Conservation (phyloP, 176 grass and related monocot genomes). For the Paspalum vaginatum region DNA sequence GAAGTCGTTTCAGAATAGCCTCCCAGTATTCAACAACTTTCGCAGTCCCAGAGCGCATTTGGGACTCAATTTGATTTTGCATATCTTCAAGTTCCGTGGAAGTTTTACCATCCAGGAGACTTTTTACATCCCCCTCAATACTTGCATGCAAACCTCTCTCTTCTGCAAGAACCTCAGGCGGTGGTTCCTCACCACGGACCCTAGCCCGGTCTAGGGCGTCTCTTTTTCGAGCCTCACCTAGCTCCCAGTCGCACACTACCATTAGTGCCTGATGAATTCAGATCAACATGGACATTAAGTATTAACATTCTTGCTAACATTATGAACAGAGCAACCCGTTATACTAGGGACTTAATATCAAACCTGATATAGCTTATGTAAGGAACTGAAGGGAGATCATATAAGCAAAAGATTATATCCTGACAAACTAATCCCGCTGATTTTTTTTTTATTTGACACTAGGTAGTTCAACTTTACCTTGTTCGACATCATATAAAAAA, state of each 20-base stretch:
- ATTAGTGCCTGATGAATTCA: slow-evolving; percentile 74
- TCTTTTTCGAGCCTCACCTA: slow-evolving; percentile 82
- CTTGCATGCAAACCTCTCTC: slow-evolving; percentile 95
- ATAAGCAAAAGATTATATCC: no score
- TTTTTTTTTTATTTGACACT: no score
- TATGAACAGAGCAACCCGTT: background rate
- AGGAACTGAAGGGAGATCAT: no score
- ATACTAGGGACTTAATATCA: no score
- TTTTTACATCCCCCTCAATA: slow-evolving; percentile 89
- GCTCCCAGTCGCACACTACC: slow-evolving; percentile 89
- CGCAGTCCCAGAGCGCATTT: slow-evolving; percentile 93
- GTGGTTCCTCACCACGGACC: slow-evolving; percentile 95
- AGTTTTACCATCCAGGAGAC: slow-evolving; percentile 80
- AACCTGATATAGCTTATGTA: no score
- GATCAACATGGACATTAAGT: slow-evolving; percentile 20
- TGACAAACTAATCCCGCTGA: no score
- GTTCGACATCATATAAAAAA: no score
- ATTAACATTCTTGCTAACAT: slow-evolving; percentile 27
- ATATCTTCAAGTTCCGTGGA: slow-evolving; percentile 78
- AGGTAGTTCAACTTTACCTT: no score
- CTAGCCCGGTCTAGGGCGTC: slow-evolving; percentile 95
- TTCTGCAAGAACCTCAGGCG: slow-evolving; percentile 77
- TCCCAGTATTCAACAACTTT: slow-evolving; percentile 99
- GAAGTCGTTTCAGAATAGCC: slow-evolving; percentile 88
- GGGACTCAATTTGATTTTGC: slow-evolving; percentile 90